Percentiles rank a stretch among this genome's conserved stretches.
phyloP scores from a whole-genome alignment of 768 basidiomycete species.

The Podaxis pistillaris region DNA sequence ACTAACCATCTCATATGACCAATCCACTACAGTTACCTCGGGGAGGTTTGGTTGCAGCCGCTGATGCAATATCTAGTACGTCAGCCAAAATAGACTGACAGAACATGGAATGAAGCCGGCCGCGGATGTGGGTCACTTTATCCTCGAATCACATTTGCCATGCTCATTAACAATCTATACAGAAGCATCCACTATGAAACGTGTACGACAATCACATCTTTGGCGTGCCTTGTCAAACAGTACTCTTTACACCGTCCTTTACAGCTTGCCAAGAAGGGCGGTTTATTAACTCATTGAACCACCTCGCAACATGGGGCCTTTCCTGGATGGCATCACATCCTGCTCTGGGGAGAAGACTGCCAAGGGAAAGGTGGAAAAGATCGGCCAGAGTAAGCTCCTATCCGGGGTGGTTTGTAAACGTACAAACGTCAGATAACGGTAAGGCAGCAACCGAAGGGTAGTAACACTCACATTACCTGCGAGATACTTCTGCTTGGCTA shows the following conservation, averaged over 20 bases:
- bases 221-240: not conserved
- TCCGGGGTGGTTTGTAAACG: not conserved
- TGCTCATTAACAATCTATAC: too few relatives aligned
- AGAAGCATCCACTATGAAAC: too few relatives aligned
- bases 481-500: slow-evolving; percentile 46
- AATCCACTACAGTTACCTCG: not conserved
- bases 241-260: slow-evolving; percentile 17
- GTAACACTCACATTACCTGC: slow-evolving; percentile 35
- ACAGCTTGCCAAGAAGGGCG: slow-evolving; percentile 24
- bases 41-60: not conserved
- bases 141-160: too few relatives aligned
- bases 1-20: not conserved
- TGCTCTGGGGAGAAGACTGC: slow-evolving; percentile 20
- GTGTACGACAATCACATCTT: not conserved
- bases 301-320: slow-evolving; percentile 39
- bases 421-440: not conserved
- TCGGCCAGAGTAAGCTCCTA: slow-evolving; percentile 40
- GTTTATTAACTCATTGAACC: slow-evolving; percentile 23
- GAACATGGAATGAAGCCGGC: too few relatives aligned
- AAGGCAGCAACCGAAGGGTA: not conserved
- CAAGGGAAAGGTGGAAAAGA: slow-evolving; percentile 43
- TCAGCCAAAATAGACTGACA: too few relatives aligned
- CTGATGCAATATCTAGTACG: too few relatives aligned
- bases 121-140: too few relatives aligned
- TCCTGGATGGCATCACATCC: slow-evolving; percentile 28